phyloP scores from a whole-genome alignment of 1,284 basidiomycete species.

The Microbotryomycetes sp. region DNA sequence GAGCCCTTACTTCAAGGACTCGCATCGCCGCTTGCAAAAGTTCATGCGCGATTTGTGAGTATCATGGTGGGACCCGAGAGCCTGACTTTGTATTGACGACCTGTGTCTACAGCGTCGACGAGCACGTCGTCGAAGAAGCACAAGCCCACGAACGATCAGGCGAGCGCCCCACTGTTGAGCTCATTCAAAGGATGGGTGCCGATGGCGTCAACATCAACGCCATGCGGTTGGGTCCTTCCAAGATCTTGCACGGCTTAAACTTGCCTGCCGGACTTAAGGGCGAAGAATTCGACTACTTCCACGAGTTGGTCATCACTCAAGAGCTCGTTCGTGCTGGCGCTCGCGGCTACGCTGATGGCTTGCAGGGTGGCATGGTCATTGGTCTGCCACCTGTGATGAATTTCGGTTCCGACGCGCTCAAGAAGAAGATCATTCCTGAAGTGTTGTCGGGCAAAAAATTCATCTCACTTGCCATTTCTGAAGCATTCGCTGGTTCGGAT shows the following conservation, averaged over 20 bases:
- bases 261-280: constrained; percentile 80
- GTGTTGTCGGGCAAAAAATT: constrained; percentile 77
- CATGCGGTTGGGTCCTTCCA: constrained; percentile 76
- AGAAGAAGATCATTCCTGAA: constrained; percentile 70
- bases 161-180: constrained; percentile 38
- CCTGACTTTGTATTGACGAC: no score
- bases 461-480: constrained; percentile 72
- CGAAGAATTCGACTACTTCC: constrained; percentile 85
- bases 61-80: no score
- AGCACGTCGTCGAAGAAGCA: constrained; percentile 36
- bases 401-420: constrained; percentile 70
- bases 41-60: constrained; percentile 34
- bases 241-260: constrained; percentile 66
- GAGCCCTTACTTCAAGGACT: constrained; percentile 70
- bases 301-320: constrained; percentile 67
- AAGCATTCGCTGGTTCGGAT: constrained; percentile 62
- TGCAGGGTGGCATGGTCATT: constrained; percentile 15
- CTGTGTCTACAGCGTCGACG: constrained; percentile 32
- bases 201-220: constrained; percentile 63
- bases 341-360: constrained; percentile 53
- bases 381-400: constrained; percentile 54
- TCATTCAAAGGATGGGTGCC: constrained; percentile 42
- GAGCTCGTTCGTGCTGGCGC: constrained; percentile 71
- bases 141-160: constrained; percentile 38
- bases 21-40: constrained; percentile 45